These are phyloP conservation scores for Penicillium polonicum DNA, from an alignment of 2,329 filamentous ascomycete species.

Conservation along the genomic window DNA sequence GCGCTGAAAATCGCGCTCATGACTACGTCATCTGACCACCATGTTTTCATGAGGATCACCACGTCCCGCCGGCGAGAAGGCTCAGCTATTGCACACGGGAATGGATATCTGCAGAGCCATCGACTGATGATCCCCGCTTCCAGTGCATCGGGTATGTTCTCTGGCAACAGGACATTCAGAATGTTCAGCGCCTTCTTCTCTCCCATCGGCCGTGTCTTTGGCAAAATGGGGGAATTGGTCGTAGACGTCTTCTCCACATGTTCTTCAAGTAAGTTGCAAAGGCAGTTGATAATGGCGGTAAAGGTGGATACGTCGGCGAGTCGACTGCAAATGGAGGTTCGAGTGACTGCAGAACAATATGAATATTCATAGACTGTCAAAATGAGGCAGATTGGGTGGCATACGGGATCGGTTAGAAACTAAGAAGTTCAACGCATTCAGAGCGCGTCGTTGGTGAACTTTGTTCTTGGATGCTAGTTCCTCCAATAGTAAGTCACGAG, in stretches of 20 bases:
- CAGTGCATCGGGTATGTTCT: constrained; percentile 58
- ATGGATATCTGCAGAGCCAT: constrained; percentile 73
- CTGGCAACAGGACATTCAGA: constrained; percentile 62
- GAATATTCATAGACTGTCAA: background rate
- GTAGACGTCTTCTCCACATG: constrained; percentile 36
- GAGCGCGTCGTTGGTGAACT: constrained; percentile 39
- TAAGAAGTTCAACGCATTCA: constrained; percentile 47
- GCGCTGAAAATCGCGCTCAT: constrained; percentile 47
- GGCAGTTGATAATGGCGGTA: constrained; percentile 42
- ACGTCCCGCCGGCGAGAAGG: constrained; percentile 47
- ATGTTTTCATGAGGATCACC: constrained; percentile 42
- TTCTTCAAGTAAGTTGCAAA: constrained; percentile 43
- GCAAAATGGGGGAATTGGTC: constrained; percentile 40
- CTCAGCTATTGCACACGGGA: constrained; percentile 57
- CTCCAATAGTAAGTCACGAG: constrained; percentile 41
- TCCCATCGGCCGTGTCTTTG: constrained; percentile 41
- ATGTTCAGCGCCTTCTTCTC: constrained; percentile 49
- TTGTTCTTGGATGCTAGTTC: constrained; percentile 44
- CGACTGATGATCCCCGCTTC: constrained; percentile 66
- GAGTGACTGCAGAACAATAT: constrained; percentile 31
- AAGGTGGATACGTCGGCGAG: constrained; percentile 40
- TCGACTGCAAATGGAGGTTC: constrained; percentile 35
- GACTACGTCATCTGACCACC: constrained; percentile 43
- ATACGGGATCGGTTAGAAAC: constrained; percentile 41
- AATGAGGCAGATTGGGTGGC: constrained; percentile 5